Percentiles rank a stretch among this genome's conserved stretches.
phyloP scores from a whole-genome alignment of 345 rosid species.

The Mallotus nudiflorus region DNA sequence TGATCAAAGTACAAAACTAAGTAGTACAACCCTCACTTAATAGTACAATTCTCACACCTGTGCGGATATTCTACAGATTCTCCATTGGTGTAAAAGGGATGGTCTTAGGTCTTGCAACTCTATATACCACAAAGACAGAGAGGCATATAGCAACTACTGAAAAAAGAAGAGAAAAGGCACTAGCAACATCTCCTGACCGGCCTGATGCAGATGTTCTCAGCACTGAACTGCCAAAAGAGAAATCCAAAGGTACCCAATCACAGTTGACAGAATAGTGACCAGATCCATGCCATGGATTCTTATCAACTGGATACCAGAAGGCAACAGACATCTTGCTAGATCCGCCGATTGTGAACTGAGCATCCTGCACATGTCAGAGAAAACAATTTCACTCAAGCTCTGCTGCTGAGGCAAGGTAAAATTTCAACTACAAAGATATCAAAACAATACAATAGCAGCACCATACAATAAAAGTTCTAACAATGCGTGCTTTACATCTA shows the following conservation, averaged over 20 bases:
- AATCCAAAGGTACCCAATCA: constrained; percentile 74
- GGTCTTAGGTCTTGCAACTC: constrained; percentile 33
- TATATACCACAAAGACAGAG: constrained; percentile 66
- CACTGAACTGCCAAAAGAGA: constrained; percentile 43
- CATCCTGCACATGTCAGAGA: constrained; percentile 59
- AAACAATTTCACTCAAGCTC: background rate
- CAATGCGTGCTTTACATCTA: background rate
- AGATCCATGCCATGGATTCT: constrained; percentile 81
- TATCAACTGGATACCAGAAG: constrained; percentile 89
- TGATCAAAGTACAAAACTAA: constrained; percentile 7
- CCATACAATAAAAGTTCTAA: background rate
- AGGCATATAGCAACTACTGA: constrained; percentile 58
- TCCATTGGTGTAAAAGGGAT: constrained; percentile 48
- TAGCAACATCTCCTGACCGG: constrained; percentile 50
- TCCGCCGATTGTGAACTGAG: constrained; percentile 73
- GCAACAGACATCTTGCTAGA: constrained; percentile 77
- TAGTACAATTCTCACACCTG: background rate
- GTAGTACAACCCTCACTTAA: constrained; percentile 3
- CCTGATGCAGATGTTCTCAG: constrained; percentile 33
- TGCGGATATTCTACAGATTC: background rate
- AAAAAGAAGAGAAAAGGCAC: constrained; percentile 61
- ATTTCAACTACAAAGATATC: constrained; percentile 6
- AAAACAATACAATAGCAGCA: background rate
- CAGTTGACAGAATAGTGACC: constrained; percentile 86
- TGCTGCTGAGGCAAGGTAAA: constrained; percentile 25